Percentiles rank a stretch among this genome's conserved stretches.
phyloP scores from a whole-genome alignment of 306 rosid genomes.

The Malus orientalis region DNA sequence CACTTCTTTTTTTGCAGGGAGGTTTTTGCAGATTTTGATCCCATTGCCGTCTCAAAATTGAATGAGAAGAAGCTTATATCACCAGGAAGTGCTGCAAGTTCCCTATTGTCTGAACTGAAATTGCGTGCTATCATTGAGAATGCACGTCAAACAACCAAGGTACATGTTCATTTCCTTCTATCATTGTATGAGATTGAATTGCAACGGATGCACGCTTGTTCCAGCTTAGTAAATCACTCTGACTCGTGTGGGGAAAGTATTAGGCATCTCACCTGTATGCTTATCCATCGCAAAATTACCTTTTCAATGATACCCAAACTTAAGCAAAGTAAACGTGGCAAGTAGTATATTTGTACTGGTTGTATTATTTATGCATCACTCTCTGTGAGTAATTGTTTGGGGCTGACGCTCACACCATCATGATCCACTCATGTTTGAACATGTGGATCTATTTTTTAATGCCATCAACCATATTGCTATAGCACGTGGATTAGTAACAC shows the following conservation, averaged over 20 bases:
- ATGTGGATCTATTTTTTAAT: background rate
- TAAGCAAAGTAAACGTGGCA: background rate
- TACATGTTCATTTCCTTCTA: constrained; percentile 30
- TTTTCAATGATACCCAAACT: background rate
- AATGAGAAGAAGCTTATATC: constrained; percentile 59
- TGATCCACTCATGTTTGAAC: background rate
- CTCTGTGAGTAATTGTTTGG: background rate
- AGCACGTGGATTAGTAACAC: background rate
- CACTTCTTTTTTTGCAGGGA: constrained; percentile 55
- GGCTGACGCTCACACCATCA: background rate
- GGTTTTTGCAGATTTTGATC: constrained; percentile 65
- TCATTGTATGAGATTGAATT: background rate
- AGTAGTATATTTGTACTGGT: background rate
- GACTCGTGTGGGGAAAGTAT: background rate
- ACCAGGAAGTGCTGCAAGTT: constrained; percentile 51
- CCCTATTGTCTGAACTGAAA: constrained; percentile 61
- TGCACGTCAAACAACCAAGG: constrained; percentile 62
- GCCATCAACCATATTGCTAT: background rate
- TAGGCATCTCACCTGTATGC: background rate
- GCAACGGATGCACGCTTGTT: background rate
- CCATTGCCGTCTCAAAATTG: constrained; percentile 49
- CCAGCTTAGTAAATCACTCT: background rate
- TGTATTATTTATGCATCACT: constrained; percentile 6
- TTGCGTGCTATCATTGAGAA: constrained; percentile 64
- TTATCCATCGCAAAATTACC: background rate